Conservation (phyloP, 2,329 filamentous ascomycete species). For the Xylariaceae sp. region DNA sequence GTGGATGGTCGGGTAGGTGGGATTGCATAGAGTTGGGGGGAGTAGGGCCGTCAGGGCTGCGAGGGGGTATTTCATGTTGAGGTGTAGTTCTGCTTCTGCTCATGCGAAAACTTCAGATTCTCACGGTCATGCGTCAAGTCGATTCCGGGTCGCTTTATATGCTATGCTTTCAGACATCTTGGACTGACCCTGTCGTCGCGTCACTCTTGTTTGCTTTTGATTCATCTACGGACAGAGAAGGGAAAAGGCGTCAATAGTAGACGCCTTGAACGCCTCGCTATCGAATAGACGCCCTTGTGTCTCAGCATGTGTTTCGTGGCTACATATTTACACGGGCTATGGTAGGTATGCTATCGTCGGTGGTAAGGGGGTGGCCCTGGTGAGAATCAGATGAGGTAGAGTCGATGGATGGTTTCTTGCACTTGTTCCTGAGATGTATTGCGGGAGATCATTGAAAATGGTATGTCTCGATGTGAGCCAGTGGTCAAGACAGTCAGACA, state of each 20-base stretch:
- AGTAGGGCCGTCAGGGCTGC: not conserved
- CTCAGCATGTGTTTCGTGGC: not conserved
- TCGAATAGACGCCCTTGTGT: not conserved
- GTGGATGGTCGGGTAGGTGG: not conserved
- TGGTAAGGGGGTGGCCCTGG: too few relatives aligned
- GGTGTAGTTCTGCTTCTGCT: too few relatives aligned
- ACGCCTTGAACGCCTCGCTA: not conserved
- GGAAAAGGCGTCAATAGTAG: not conserved
- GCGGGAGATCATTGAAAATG: too few relatives aligned
- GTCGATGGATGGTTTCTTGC: too few relatives aligned
- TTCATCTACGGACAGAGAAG: not conserved
- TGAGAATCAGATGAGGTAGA: too few relatives aligned
- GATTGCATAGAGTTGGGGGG: not conserved
- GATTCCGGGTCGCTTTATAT: not conserved
- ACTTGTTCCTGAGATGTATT: too few relatives aligned
- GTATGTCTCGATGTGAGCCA: too few relatives aligned
- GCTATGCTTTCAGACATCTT: not conserved
- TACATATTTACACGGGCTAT: not conserved
- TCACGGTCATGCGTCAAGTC: too few relatives aligned
- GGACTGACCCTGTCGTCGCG: too few relatives aligned
- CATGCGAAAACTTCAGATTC: too few relatives aligned
- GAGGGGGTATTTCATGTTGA: constrained; percentile 1
- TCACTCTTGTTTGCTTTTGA: not conserved
- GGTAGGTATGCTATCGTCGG: too few relatives aligned
- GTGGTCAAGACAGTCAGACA: too few relatives aligned